phyloP scores from a whole-genome alignment of 345 rosid genomes.

The Diplotaxis tenuifolia region DNA sequence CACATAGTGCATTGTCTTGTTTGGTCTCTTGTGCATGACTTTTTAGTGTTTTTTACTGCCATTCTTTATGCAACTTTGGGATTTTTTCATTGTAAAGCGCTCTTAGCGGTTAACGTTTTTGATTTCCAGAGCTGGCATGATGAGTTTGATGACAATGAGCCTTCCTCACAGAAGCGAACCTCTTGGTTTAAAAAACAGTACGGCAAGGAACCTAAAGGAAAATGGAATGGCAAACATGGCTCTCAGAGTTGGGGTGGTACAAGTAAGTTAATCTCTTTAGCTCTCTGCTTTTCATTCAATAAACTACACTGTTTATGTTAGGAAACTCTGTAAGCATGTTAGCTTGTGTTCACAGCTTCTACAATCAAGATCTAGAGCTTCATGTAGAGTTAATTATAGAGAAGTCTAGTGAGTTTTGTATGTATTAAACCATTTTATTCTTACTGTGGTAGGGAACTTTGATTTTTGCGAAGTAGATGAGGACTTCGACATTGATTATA shows the following conservation, averaged over 20 bases:
- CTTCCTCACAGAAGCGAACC: slow-evolving; percentile 40
- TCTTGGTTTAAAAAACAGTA: slow-evolving; percentile 66
- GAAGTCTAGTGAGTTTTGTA: neutral
- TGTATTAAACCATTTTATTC: neutral
- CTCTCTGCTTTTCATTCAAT: neutral
- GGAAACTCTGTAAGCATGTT: neutral
- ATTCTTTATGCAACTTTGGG: neutral
- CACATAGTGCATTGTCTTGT: neutral
- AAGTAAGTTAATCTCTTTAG: slow-evolving; percentile 51
- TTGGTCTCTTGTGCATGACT: neutral
- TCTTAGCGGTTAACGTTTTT: slow-evolving; percentile 7
- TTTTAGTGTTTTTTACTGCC: neutral
- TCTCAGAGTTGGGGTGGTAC: slow-evolving; percentile 37
- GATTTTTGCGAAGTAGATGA: slow-evolving; percentile 64
- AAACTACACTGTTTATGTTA: neutral
- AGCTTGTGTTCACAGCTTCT: neutral
- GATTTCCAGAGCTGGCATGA: slow-evolving; percentile 54
- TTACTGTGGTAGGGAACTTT: slow-evolving; percentile 47
- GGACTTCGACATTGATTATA: slow-evolving; percentile 50
- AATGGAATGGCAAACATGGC: slow-evolving; percentile 41
- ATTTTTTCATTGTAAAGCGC: neutral
- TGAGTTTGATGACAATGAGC: slow-evolving; percentile 42
- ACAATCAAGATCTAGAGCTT: neutral
- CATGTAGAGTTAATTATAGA: slow-evolving; percentile 1
- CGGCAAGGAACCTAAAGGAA: slow-evolving; percentile 44